These are phyloP conservation scores for Diaporthe velutina DNA, from an alignment of 2,329 filamentous ascomycete species.

Conservation along the genomic window DNA sequence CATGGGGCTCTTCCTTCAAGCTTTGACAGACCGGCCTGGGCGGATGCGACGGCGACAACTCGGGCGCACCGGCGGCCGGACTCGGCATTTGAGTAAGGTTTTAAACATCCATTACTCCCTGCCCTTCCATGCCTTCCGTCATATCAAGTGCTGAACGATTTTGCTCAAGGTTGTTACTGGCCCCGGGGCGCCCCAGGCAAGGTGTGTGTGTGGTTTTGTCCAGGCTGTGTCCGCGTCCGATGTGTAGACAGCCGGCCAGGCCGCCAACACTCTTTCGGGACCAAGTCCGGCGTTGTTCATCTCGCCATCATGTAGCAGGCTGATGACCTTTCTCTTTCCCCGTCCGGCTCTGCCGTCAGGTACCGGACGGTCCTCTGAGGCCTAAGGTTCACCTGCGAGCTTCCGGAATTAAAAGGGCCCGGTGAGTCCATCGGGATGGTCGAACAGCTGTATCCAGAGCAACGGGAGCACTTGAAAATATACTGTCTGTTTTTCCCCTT, in stretches of 20 bases:
- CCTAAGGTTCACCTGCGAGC: no score
- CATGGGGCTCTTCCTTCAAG: neutral
- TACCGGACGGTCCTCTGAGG: neutral
- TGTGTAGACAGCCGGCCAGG: neutral
- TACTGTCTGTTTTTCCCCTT: no score
- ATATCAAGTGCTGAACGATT: neutral
- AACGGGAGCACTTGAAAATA: no score
- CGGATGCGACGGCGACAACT: neutral
- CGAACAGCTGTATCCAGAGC: no score
- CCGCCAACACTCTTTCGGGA: no score
- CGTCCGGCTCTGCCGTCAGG: neutral
- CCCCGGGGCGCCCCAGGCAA: no score
- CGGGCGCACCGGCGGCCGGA: neutral
- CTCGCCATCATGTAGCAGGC: neutral
- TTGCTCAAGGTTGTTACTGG: neutral
- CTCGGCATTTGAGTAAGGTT: neutral
- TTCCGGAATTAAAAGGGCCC: no score
- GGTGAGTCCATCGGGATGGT: no score
- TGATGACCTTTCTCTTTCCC: neutral
- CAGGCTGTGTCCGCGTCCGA: no score
- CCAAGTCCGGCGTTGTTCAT: no score
- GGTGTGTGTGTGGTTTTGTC: neutral
- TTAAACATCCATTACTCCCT: no score
- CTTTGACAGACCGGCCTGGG: neutral
- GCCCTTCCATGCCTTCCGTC: neutral